phyloP scores from a whole-genome alignment of 352 stramenopile species.

The Phytophthora macrochlamydospora region DNA sequence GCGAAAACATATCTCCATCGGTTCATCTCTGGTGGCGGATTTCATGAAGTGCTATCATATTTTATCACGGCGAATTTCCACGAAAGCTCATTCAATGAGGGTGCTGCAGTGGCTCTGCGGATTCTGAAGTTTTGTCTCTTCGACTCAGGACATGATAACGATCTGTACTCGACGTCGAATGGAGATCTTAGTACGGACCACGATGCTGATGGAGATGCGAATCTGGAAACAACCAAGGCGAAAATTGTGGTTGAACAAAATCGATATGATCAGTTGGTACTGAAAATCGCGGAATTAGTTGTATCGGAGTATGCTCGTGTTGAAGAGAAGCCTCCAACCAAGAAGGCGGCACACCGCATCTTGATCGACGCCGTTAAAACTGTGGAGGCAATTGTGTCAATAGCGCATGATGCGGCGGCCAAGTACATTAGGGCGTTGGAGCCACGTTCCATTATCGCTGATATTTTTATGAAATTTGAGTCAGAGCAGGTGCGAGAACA shows the following conservation, averaged over 20 bases:
- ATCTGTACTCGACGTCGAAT: conserved; percentile 41
- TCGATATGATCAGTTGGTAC: conserved; percentile 73
- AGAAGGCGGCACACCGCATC: conserved; percentile 70
- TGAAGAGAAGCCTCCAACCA: conserved; percentile 31
- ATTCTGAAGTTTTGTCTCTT: conserved; percentile 89
- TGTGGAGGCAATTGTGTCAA: conserved; percentile 78
- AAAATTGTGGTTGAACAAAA: conserved; percentile 63
- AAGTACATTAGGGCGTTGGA: conserved; percentile 65
- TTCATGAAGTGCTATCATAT: conserved; percentile 85
- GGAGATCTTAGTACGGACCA: conserved; percentile 18
- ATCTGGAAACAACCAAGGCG: conserved; percentile 19
- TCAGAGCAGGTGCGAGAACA: conserved; percentile 85
- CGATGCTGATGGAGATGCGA: conserved; percentile 7
- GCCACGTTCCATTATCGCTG: conserved; percentile 50
- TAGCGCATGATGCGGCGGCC: conserved; percentile 62
- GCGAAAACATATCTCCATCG: conserved; percentile 65
- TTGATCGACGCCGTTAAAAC: conserved; percentile 87
- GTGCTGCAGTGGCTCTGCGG: conserved; percentile 76
- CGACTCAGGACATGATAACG: conserved; percentile 62
- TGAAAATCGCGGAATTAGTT: conserved; percentile 82
- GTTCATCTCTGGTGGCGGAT: conserved; percentile 79
- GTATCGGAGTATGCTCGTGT: conserved; percentile 67
- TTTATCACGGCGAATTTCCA: conserved; percentile 79
- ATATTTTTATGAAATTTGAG: conserved; percentile 65
- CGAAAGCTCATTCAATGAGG: conserved; percentile 83